Conservation (phyloP, 2,329 filamentous ascomycete species). For the Cordyceps javanica region DNA sequence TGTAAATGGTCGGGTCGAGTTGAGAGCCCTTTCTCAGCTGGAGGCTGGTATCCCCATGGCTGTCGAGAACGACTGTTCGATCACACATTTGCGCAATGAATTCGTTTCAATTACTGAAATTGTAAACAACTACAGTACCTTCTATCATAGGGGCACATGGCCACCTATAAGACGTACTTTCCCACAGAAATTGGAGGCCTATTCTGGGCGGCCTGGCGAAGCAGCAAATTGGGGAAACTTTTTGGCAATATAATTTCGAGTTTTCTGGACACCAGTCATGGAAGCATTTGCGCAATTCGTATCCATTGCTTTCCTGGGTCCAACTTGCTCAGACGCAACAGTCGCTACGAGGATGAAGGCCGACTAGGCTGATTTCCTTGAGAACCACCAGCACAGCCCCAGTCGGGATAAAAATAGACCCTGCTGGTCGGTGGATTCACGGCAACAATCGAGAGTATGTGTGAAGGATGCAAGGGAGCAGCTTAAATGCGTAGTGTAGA, state of each 20-base stretch:
- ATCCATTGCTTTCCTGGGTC: neutral
- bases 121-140: too few species aligned
- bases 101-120: too few species aligned
- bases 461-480: neutral
- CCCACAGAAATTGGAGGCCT: too few species aligned
- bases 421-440: too few species aligned
- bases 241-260: too few species aligned
- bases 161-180: neutral
- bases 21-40: neutral
- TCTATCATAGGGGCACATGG: neutral
- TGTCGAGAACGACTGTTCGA: neutral
- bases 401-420: neutral
- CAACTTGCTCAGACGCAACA: neutral
- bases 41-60: neutral
- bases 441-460: too few species aligned
- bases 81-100: too few species aligned
- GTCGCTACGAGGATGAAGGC: neutral
- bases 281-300: too few species aligned
- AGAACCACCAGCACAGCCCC: neutral
- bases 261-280: too few species aligned
- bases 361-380: neutral
- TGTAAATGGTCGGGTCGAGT: neutral
- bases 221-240: too few species aligned
- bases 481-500: neutral
- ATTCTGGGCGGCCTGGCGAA: neutral